Conservation (phyloP, 192 early-diverging fungal species). For the Coemansia sp. region DNA sequence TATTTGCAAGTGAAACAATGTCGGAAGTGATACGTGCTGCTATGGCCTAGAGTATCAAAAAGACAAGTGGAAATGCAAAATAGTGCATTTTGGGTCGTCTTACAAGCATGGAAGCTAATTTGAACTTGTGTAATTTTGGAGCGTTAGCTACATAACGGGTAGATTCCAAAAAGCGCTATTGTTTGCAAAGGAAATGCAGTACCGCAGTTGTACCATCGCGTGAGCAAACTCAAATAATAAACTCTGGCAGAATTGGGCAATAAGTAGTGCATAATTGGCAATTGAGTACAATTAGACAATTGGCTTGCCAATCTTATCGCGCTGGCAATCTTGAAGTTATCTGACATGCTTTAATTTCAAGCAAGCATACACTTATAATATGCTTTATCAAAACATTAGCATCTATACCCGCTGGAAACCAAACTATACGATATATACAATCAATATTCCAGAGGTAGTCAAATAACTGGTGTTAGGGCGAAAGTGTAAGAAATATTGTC, state of each 20-base stretch:
- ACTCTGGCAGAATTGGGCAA: not conserved
- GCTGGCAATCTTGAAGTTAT: not conserved
- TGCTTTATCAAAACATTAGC: not conserved
- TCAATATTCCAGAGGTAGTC: not conserved
- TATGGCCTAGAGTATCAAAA: too few species aligned
- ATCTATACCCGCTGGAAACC: not conserved
- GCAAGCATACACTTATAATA: not conserved
- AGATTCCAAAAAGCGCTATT: not conserved
- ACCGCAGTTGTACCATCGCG: not conserved
- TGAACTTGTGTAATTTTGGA: not conserved
- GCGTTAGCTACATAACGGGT: not conserved
- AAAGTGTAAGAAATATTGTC: not conserved
- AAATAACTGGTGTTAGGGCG: not conserved
- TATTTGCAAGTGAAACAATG: not conserved
- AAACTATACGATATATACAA: not conserved
- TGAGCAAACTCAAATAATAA: not conserved
- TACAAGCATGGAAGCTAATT: not conserved
- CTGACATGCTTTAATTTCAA: not conserved
- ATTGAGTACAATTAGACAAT: slow-evolving; percentile 5
- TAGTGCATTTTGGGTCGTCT: not conserved
- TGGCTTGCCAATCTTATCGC: not conserved
- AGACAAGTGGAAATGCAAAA: too few species aligned
- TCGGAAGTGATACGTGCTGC: not conserved
- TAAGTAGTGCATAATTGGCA: not conserved
- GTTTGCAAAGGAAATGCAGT: not conserved